phyloP scores from a whole-genome alignment of 768 basidiomycete genomes.

The Suillus spraguei region DNA sequence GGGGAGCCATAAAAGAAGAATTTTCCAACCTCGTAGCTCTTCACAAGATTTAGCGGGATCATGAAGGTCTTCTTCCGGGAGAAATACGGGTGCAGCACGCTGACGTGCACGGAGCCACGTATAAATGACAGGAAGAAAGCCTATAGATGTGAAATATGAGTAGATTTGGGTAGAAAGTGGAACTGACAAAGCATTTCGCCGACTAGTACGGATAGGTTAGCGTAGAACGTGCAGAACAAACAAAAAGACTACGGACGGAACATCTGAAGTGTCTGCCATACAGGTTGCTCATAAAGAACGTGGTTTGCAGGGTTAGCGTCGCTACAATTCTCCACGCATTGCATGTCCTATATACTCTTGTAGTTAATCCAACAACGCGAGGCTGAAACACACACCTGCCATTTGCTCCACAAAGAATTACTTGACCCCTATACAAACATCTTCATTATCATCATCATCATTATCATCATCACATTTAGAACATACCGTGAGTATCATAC shows the following conservation, averaged over 20 bases:
- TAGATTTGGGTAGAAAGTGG: slow-evolving; percentile 12
- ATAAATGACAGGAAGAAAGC: slow-evolving; percentile 85
- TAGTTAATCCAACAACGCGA: slow-evolving; percentile 14
- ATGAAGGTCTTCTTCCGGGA: slow-evolving; percentile 47
- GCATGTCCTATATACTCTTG: slow-evolving; percentile 72
- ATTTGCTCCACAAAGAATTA: slow-evolving; percentile 84
- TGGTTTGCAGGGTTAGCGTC: slow-evolving; percentile 60
- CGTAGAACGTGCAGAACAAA: slow-evolving; percentile 11
- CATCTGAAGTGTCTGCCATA: slow-evolving; percentile 92
- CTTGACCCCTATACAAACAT: slow-evolving; percentile 53
- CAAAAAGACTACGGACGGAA: slow-evolving; percentile 59
- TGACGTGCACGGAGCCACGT: slow-evolving; percentile 57
- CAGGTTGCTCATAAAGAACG: slow-evolving; percentile 91
- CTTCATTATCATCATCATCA: no score
- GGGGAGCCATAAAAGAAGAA: slow-evolving; percentile 84
- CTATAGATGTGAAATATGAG: slow-evolving; percentile 39
- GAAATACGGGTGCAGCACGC: slow-evolving; percentile 51
- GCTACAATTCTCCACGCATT: slow-evolving; percentile 94
- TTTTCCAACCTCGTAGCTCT: slow-evolving; percentile 64
- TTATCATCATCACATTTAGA: no score
- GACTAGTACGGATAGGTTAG: slow-evolving; percentile 56
- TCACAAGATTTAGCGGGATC: slow-evolving; percentile 41
- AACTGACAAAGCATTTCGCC: slow-evolving; percentile 93
- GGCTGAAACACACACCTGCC: slow-evolving; percentile 56
- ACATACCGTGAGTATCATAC: slow-evolving; percentile 87